A percentile compares a stretch with the other conserved stretches of the same genome.
Conservation (phyloP, 2,329 filamentous ascomycete genomes). For the Rosellinia necatrix region DNA sequence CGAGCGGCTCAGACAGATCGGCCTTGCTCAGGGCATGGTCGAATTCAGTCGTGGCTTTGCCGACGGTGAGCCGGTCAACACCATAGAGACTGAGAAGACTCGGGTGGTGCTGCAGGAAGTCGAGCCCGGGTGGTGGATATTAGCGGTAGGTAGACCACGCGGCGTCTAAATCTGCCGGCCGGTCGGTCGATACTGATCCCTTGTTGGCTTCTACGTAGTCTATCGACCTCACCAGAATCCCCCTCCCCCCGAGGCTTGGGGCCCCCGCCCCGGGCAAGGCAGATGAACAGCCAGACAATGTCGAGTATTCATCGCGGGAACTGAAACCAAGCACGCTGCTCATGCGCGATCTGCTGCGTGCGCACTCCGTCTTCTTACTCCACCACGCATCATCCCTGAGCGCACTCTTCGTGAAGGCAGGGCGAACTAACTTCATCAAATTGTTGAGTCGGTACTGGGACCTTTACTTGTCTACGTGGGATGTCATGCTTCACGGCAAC, state of each 20-base stretch:
- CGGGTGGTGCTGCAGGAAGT: slow-evolving; percentile 85
- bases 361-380: slow-evolving; percentile 82
- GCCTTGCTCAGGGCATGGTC: slow-evolving; percentile 94
- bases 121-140: slow-evolving; percentile 92
- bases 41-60: slow-evolving; percentile 91
- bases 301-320: slow-evolving; percentile 88
- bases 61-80: slow-evolving; percentile 74
- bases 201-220: slow-evolving; percentile 55
- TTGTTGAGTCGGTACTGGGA: slow-evolving; percentile 84
- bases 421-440: slow-evolving; percentile 70
- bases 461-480: slow-evolving; percentile 73
- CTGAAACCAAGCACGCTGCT: slow-evolving; percentile 81
- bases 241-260: slow-evolving; percentile 61
- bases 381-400: slow-evolving; percentile 81
- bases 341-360: slow-evolving; percentile 78
- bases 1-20: slow-evolving; percentile 88
- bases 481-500: slow-evolving; percentile 87
- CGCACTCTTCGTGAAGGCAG: slow-evolving; percentile 67
- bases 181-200: slow-evolving; percentile 18
- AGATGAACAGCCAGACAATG: slow-evolving; percentile 49
- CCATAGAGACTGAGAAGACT: slow-evolving; percentile 88
- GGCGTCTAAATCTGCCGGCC: background rate
- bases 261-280: slow-evolving; percentile 42
- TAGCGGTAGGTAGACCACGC: slow-evolving; percentile 67
- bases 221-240: slow-evolving; percentile 76